Evolutionary conservation across 495 filamentous ascomycete genomes (phyloP).

Genomic region (Neurospora pannonica): DNA sequence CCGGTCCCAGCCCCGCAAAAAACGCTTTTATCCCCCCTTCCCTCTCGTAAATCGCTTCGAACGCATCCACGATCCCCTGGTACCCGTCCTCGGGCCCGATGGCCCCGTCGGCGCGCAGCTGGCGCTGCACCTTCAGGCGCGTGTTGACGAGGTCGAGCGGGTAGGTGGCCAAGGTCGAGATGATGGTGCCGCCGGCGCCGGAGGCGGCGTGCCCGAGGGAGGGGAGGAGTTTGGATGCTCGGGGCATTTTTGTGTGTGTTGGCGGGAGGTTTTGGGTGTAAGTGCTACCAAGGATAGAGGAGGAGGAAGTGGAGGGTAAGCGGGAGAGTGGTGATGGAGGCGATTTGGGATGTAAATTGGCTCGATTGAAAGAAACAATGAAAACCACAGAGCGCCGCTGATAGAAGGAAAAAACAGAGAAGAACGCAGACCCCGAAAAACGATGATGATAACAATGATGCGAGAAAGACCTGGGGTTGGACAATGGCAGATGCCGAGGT

Average conservation of each 20-base stretch:
- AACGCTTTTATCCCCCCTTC: constrained; percentile 63
- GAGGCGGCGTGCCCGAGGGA: constrained; percentile 81
- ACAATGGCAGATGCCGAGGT: background rate
- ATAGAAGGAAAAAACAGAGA: background rate
- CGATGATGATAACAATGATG: background rate
- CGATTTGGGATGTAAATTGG: background rate
- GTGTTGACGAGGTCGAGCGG: constrained; percentile 81
- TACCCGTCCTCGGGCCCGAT: constrained; percentile 38
- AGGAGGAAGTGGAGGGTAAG: background rate
- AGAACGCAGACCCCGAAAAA: background rate
- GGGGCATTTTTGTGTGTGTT: constrained; percentile 15
- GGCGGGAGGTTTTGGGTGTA: background rate
- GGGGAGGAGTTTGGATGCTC: constrained; percentile 44
- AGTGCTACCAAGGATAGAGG: background rate
- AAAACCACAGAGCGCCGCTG: background rate
- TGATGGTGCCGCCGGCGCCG: constrained; percentile 66
- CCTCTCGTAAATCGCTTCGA: constrained; percentile 57
- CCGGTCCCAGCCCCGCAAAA: constrained; percentile 64
- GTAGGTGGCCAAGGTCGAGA: constrained; percentile 73
- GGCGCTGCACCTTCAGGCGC: constrained; percentile 71
- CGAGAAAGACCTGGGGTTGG: background rate
- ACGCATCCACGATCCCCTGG: constrained; percentile 54
- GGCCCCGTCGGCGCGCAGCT: constrained; percentile 34
- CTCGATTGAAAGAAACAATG: background rate
- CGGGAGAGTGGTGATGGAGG: background rate